Base-by-base conservation (phyloP, 176 grass and related monocot genomes). In the Tuctoria greenei region DNA sequence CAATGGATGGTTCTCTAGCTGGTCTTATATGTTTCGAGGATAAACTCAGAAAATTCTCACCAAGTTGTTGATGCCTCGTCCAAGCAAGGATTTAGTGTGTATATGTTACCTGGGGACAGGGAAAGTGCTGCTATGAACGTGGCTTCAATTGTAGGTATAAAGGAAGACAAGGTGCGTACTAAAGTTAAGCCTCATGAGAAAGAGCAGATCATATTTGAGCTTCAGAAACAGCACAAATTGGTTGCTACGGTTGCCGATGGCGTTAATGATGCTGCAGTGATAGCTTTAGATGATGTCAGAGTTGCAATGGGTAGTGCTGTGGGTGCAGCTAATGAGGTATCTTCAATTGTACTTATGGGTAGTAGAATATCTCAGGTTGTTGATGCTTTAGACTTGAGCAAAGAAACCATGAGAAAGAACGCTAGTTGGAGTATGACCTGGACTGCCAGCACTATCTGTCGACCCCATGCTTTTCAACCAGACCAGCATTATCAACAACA, bases 31-130 rank as follows among this genome's bases (percentile, higher is more conserved):
- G 86, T 72, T 88, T 98, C 6, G 88, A 98, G 64, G 95, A 98
- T 79, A 98, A 94, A 71, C 64, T 93, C 66, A 93, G 95, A 81
- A 91, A 92, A 71, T 92, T 90, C 95, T 58, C 71, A 18, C 61
- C 88, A 86, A 58, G 89, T 98, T 54, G 91, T 98, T 8, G 51
- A 84, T 23, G 81, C 79, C 27, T 82, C 94, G 58, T 87, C 86
- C 61, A 93, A 94, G 72, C 86, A 94, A 90, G 95, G 95, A 81
- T 86, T 98, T 76, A 81, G 75, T 81, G 86, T 90, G 39, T 98
- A 98, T 75, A 98, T 98, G 83, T 79, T 98, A 73, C 94, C 95
- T 83, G 95, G 95, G 56, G 95, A 98, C 78, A 98, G 91, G 67
- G 77, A 78, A 72, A 88, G 79, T 87, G 78, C 95, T 51, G 95